Conservation (phyloP, 352 stramenopile species). For the Aphanomyces stellatus region DNA sequence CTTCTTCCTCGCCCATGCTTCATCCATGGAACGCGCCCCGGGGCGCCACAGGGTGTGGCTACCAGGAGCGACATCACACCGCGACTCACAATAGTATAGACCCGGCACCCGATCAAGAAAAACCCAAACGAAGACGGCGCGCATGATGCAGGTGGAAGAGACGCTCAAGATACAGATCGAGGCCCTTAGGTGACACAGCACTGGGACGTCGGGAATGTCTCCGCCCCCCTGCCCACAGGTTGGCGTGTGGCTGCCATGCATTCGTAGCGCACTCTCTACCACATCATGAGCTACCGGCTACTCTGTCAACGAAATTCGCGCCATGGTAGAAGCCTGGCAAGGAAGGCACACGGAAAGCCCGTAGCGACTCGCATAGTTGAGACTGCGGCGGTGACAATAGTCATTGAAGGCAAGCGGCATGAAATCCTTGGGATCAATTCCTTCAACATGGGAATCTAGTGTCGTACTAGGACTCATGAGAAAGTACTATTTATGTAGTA, state of each 20-base stretch:
- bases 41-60: not conserved
- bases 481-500: not conserved
- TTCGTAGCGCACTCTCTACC: too few relatives aligned
- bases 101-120: not conserved
- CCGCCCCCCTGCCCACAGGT: not conserved
- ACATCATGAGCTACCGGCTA: too few relatives aligned
- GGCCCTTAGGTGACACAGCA: too few relatives aligned
- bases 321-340: not conserved
- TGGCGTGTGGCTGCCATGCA: too few relatives aligned
- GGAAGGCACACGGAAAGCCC: not conserved
- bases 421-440: too few relatives aligned
- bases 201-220: not conserved
- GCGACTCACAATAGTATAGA: not conserved
- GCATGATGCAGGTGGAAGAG: too few relatives aligned
- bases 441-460: not conserved
- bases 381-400: too few relatives aligned
- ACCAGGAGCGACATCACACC: not conserved
- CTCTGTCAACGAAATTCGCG: too few relatives aligned
- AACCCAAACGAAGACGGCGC: not conserved
- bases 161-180: too few relatives aligned
- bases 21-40: not conserved
- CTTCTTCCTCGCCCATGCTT: not conserved
- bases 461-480: not conserved
- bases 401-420: too few relatives aligned
- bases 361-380: not conserved